phyloP scores from a whole-genome alignment of 257 asterid species.

The Datura wrightii region DNA sequence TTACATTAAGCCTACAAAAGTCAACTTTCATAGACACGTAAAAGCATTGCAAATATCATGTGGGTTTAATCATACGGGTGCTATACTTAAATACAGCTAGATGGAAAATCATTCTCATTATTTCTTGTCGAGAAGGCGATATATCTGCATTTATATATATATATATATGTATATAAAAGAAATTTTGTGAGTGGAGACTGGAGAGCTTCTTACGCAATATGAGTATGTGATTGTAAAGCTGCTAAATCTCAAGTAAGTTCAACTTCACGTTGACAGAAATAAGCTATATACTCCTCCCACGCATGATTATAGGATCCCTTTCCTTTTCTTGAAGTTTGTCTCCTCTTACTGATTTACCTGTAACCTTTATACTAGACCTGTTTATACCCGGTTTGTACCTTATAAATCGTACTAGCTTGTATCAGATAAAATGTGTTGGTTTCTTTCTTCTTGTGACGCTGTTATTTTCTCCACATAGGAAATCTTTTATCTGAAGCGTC shows the following conservation, averaged over 20 bases:
- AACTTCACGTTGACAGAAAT: neutral
- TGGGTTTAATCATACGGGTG: conserved; percentile 94
- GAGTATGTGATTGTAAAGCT: neutral
- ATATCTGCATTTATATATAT: neutral
- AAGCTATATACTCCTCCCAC: neutral
- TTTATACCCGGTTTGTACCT: conserved; percentile 2
- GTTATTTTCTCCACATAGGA: neutral
- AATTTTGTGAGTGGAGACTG: no score
- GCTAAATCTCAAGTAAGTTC: neutral
- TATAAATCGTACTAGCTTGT: neutral
- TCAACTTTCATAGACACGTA: conserved; percentile 49
- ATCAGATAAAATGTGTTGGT: neutral
- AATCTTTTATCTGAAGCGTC: neutral
- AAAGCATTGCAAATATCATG: conserved; percentile 77
- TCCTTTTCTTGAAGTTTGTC: neutral
- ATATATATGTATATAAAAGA: no score
- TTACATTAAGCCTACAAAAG: conserved; percentile 61
- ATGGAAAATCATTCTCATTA: conserved; percentile 3
- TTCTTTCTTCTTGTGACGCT: neutral
- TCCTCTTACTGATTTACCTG: neutral
- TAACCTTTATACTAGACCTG: neutral
- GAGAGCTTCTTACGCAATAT: neutral
- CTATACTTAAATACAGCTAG: conserved; percentile 53
- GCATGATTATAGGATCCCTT: neutral
- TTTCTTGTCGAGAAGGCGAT: neutral